Evolutionary conservation across 768 basidiomycete species (phyloP).

Genomic region (Auricularia sp.): DNA sequence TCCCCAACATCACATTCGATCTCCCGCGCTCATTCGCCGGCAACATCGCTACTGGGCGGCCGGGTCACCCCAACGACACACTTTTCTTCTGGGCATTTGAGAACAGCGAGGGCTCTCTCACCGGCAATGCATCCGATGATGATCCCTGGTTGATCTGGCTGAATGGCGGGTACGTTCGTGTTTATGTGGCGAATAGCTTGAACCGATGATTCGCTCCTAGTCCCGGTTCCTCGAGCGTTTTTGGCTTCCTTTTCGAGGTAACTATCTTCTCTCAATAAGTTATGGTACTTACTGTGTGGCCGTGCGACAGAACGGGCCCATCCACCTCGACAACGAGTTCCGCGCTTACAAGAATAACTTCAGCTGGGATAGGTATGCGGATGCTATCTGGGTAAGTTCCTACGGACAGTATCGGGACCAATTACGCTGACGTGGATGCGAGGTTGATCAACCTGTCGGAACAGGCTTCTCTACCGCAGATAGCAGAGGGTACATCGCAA

Average conservation of each 20-base stretch:
- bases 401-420: neutral
- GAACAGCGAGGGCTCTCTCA: constrained; percentile 45
- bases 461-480: constrained; percentile 58
- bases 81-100: constrained; percentile 61
- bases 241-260: constrained; percentile 52
- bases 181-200: neutral
- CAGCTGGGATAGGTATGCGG: constrained; percentile 50
- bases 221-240: constrained; percentile 61
- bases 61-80: constrained; percentile 51
- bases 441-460: constrained; percentile 59
- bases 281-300: no score
- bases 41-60: constrained; percentile 50
- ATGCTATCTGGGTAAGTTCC: constrained; percentile 15
- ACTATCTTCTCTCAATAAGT: neutral
- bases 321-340: constrained; percentile 44
- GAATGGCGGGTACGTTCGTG: constrained; percentile 49
- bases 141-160: constrained; percentile 69
- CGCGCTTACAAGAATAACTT: constrained; percentile 39
- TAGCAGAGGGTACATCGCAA: constrained; percentile 43
- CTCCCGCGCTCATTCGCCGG: constrained; percentile 46
- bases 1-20: constrained; percentile 54
- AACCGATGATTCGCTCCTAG: constrained; percentile 17
- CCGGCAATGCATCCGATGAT: constrained; percentile 17
- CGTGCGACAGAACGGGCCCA: constrained; percentile 47
- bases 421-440: constrained; percentile 32